These are phyloP conservation scores for Penicillium sp. DNA, from an alignment of 2,329 filamentous ascomycete species.

Conservation along the genomic window DNA sequence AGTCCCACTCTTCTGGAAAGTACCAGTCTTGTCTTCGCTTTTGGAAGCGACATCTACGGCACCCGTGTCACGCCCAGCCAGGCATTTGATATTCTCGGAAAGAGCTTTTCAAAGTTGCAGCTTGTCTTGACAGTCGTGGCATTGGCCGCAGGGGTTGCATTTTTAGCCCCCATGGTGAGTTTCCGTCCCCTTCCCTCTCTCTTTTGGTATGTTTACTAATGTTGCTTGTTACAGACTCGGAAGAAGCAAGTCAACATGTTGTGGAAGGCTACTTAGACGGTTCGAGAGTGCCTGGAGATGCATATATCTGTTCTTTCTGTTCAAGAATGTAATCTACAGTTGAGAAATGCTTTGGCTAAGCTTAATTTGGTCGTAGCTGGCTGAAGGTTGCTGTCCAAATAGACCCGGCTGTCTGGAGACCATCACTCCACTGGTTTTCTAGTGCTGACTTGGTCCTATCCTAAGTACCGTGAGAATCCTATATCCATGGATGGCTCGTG, in stretches of 20 bases:
- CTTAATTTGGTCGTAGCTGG: too few species aligned
- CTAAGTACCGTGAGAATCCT: too few species aligned
- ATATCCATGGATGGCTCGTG: too few species aligned
- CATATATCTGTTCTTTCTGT: constrained; percentile 8
- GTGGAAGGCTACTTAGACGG: constrained; percentile 20
- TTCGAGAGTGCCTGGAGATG: too few species aligned
- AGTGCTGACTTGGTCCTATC: too few species aligned
- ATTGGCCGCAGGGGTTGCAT: constrained; percentile 69
- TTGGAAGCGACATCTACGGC: constrained; percentile 80
- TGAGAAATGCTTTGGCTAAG: too few species aligned
- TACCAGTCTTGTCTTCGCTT: constrained; percentile 84
- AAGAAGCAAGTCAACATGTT: constrained; percentile 26
- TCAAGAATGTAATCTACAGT: constrained; percentile 16
- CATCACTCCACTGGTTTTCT: too few species aligned
- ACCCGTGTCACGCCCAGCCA: constrained; percentile 83
- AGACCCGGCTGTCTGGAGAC: too few species aligned
- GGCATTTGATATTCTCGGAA: constrained; percentile 87
- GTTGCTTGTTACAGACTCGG: constrained; percentile 15
- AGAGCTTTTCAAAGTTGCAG: constrained; percentile 87
- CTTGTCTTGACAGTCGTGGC: constrained; percentile 80
- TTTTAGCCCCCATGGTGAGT: constrained; percentile 81
- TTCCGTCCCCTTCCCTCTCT: neutral
- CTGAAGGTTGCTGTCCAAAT: too few species aligned
- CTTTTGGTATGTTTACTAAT: neutral
- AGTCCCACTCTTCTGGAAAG: constrained; percentile 82